Conservation (phyloP, 176 grass and related monocot species). For the Eleusine indica region DNA sequence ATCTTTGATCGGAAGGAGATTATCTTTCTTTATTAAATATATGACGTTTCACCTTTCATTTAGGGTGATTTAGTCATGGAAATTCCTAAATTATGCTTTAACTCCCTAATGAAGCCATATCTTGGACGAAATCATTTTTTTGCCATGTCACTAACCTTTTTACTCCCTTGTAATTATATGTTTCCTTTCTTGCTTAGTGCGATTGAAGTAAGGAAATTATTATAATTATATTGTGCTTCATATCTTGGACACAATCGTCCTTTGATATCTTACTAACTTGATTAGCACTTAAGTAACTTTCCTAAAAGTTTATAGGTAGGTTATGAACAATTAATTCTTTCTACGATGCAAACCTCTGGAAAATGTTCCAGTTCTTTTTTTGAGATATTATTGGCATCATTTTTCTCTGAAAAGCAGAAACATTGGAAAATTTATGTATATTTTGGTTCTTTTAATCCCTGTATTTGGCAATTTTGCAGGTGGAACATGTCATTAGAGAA, state of each 20-base stretch:
- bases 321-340: neutral
- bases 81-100: slow-evolving; percentile 15
- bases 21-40: slow-evolving; percentile 11
- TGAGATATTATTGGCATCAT: neutral
- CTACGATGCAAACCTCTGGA: neutral
- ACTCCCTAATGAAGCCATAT: neutral
- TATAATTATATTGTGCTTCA: neutral
- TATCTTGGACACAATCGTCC: neutral
- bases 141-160: neutral
- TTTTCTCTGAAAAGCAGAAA: neutral
- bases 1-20: neutral
- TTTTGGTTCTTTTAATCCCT: neutral
- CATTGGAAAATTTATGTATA: neutral
- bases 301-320: neutral
- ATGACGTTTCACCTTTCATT: neutral
- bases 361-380: neutral
- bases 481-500: slow-evolving; percentile 98
- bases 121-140: neutral
- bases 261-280: neutral
- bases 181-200: neutral
- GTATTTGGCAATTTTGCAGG: slow-evolving; percentile 52
- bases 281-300: neutral
- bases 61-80: neutral
- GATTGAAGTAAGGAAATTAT: neutral
- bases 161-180: neutral